phyloP scores from a whole-genome alignment of 1,284 basidiomycete species.

The Microstroma glucosiphilum region DNA sequence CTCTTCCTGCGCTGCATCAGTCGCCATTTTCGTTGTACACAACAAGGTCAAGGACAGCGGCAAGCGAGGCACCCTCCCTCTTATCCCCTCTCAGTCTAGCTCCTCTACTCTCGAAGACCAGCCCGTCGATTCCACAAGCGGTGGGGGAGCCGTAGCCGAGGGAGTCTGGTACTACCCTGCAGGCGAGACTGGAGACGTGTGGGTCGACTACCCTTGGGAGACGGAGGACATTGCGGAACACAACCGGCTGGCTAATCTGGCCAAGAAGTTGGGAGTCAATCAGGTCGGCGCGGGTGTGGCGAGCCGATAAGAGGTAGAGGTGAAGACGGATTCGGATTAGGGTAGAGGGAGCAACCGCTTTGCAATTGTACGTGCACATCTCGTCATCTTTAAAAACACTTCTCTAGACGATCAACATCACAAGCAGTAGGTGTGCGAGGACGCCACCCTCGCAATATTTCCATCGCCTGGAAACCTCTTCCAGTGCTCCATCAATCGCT shows the following conservation, averaged over 20 bases:
- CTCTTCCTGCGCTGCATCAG: not conserved
- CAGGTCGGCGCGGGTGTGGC: not conserved
- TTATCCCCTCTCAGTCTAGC: slow-evolving; percentile 16
- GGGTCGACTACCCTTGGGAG: slow-evolving; percentile 50
- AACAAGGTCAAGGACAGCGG: slow-evolving; percentile 43
- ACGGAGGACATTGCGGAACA: slow-evolving; percentile 47
- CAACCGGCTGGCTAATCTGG: slow-evolving; percentile 47
- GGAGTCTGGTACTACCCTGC: slow-evolving; percentile 48
- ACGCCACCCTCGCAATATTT: too few relatives aligned
- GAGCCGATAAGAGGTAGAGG: not conserved
- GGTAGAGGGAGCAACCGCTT: too few relatives aligned
- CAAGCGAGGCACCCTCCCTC: slow-evolving; percentile 44
- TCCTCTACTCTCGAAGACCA: slow-evolving; percentile 31
- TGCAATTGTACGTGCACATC: too few relatives aligned
- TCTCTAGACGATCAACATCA: too few relatives aligned
- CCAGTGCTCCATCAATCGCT: too few relatives aligned
- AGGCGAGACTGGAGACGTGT: slow-evolving; percentile 43
- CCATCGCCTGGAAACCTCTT: too few relatives aligned
- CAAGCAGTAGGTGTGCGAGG: too few relatives aligned
- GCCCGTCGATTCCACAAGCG: not conserved
- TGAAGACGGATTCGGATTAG: too few relatives aligned
- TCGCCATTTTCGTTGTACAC: slow-evolving; percentile 50
- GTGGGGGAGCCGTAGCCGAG: slow-evolving; percentile 31
- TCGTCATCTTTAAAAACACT: too few relatives aligned
- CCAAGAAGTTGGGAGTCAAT: slow-evolving; percentile 24